Evolutionary conservation across 2,329 filamentous ascomycete genomes (phyloP).

Genomic region (Epichloe sp.): DNA sequence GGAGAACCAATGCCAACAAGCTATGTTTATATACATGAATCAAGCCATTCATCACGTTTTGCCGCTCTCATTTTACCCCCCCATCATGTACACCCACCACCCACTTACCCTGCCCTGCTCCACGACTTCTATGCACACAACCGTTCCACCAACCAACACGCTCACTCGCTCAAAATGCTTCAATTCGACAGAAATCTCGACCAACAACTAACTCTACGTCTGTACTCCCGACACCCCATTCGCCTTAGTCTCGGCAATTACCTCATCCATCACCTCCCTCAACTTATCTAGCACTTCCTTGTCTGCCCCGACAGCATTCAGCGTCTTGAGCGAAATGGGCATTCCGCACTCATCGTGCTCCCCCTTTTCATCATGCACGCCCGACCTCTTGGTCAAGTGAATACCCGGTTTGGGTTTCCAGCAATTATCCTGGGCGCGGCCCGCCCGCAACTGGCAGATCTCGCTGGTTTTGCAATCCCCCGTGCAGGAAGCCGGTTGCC

Average conservation of each 20-base stretch:
- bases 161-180: too few species aligned
- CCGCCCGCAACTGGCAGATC: slow-evolving; percentile 40
- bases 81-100: too few species aligned
- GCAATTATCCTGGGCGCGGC: slow-evolving; percentile 39
- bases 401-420: slow-evolving; percentile 22
- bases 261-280: slow-evolving; percentile 6
- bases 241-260: slow-evolving; percentile 1
- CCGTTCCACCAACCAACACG: too few species aligned
- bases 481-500: slow-evolving; percentile 25
- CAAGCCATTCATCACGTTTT: too few species aligned
- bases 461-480: slow-evolving; percentile 29
- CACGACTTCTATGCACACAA: too few species aligned
- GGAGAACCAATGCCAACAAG: too few species aligned
- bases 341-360: slow-evolving; percentile 18
- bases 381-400: slow-evolving; percentile 18
- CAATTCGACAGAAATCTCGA: too few species aligned
- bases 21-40: too few species aligned
- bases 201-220: background rate
- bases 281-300: slow-evolving; percentile 14
- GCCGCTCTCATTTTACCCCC: too few species aligned
- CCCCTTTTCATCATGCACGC: slow-evolving; percentile 6
- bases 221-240: background rate
- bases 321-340: slow-evolving; percentile 14
- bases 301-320: slow-evolving; percentile 15
- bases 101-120: too few species aligned